Evolutionary conservation across 169 alveolate genomes (phyloP).

Genomic region (Plasmodium falciparum): DNA sequence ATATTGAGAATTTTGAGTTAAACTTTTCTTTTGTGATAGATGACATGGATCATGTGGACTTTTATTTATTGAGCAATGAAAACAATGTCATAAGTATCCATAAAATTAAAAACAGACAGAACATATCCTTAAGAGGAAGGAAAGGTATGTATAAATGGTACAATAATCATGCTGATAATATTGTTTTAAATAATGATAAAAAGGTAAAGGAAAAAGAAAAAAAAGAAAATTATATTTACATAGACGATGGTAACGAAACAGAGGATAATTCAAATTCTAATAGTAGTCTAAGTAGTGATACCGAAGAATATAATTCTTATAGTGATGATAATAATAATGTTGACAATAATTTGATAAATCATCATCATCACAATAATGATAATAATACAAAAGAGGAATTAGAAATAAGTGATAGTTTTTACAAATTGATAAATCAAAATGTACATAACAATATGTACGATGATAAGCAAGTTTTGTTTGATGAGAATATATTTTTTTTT

Average conservation of each 20-base stretch:
- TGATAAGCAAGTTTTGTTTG: background rate
- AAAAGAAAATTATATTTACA: background rate
- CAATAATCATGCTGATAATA: background rate
- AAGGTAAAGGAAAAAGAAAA: background rate
- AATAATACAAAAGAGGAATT: conserved; percentile 12
- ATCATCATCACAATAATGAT: background rate
- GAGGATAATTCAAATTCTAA: background rate
- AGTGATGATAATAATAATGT: background rate
- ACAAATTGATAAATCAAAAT: conserved; percentile 13
- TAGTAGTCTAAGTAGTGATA: conserved; percentile 1
- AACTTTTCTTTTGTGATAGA: conserved; percentile 31
- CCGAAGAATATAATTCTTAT: background rate
- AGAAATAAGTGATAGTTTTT: conserved; percentile 6
- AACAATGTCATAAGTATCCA: conserved; percentile 13
- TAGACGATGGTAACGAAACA: background rate
- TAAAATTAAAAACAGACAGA: background rate
- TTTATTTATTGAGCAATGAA: conserved; percentile 35
- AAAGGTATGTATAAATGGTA: conserved; percentile 20
- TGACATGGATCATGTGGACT: background rate
- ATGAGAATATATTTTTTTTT: conserved; percentile 36
- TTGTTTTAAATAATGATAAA: too few species aligned
- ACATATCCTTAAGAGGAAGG: conserved; percentile 2
- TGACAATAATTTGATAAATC: background rate
- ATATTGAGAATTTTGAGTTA: conserved; percentile 30
- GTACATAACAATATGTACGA: background rate